A percentile compares a stretch with the other conserved stretches of the same genome.
These are phyloP conservation scores for Mesembryanthemum crystallinum DNA, from an alignment of 148 eudicot species.

Conservation along the genomic window DNA sequence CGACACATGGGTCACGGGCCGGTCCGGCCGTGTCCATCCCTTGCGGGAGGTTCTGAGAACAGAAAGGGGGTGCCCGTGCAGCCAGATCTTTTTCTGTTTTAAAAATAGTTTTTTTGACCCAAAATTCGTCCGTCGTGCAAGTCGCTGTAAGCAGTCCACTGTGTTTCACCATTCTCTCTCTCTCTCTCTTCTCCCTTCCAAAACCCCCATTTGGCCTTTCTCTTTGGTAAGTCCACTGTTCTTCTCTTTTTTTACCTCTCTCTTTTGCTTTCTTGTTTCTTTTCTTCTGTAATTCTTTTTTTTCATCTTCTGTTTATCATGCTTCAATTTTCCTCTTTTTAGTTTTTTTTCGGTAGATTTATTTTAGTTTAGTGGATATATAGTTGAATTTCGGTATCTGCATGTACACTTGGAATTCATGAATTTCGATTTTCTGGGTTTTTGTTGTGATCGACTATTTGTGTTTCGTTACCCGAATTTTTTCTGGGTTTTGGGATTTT, in stretches of 20 bases:
- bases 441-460: neutral
- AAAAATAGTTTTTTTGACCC: neutral
- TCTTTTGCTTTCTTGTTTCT: neutral
- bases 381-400: neutral
- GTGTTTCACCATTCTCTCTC: constrained; percentile 10
- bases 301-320: neutral
- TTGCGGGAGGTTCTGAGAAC: no score
- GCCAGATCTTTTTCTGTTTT: no score
- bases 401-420: no score
- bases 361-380: neutral
- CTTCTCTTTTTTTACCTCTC: neutral
- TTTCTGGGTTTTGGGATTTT: neutral
- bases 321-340: neutral
- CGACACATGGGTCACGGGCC: no score
- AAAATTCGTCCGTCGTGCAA: neutral
- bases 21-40: no score
- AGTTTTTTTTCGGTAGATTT: neutral
- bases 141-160: constrained; percentile 18
- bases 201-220: neutral
- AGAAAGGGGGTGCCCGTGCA: no score
- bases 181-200: neutral
- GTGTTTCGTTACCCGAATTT: neutral
- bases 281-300: neutral
- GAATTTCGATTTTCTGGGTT: neutral
- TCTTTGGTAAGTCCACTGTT: neutral